Percentiles rank a stretch among this genome's conserved stretches.
phyloP scores from a whole-genome alignment of 2,329 filamentous ascomycete genomes.

The Colletotrichum liaoningense region DNA sequence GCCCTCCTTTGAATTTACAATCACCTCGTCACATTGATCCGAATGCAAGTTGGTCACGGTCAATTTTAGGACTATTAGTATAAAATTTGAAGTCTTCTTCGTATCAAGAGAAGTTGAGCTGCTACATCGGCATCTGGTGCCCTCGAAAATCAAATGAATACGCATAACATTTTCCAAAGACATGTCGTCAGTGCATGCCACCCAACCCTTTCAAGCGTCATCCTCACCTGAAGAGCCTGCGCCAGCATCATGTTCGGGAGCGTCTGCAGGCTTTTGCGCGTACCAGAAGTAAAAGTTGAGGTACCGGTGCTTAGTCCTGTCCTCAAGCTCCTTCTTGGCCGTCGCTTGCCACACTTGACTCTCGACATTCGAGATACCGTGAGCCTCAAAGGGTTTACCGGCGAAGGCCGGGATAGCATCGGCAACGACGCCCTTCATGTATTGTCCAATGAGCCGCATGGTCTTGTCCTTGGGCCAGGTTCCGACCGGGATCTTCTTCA shows the following conservation, averaged over 20 bases:
- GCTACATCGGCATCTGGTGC: too few relatives aligned
- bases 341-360: slow-evolving; percentile 46
- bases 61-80: too few relatives aligned
- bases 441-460: slow-evolving; percentile 54
- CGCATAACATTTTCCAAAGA: too few relatives aligned
- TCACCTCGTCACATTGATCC: too few relatives aligned
- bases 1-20: too few relatives aligned
- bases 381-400: slow-evolving; percentile 52
- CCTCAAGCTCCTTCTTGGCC: slow-evolving; percentile 48
- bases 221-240: not conserved
- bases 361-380: slow-evolving; percentile 48
- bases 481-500: slow-evolving; percentile 59
- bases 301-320: slow-evolving; percentile 53
- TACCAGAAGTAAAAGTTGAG: slow-evolving; percentile 55
- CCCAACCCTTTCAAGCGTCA: not conserved
- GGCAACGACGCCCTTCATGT: slow-evolving; percentile 51
- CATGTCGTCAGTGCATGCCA: not conserved
- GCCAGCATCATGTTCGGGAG: not conserved
- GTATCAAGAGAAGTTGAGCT: too few relatives aligned
- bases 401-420: slow-evolving; percentile 56
- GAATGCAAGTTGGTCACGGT: too few relatives aligned
- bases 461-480: slow-evolving; percentile 55
- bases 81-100: too few relatives aligned
- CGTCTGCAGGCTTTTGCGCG: slow-evolving; percentile 52
- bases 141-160: too few relatives aligned